Evolutionary conservation across 768 basidiomycete genomes (phyloP).

Genomic region (Leccinum obscurum): DNA sequence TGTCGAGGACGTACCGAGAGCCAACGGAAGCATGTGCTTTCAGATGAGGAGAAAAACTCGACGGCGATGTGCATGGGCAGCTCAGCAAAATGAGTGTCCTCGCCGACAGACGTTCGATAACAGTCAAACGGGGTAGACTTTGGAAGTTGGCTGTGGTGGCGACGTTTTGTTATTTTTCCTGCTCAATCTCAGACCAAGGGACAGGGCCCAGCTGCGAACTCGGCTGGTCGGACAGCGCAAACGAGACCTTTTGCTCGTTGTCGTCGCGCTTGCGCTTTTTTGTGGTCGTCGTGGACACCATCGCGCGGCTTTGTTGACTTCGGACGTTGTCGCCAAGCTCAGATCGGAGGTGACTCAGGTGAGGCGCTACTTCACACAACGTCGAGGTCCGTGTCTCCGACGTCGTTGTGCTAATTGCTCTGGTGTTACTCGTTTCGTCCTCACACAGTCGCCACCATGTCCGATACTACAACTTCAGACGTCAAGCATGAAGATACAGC

Average conservation of each 20-base stretch:
- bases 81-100: conserved; percentile 33
- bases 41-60: conserved; percentile 73
- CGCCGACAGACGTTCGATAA: conserved; percentile 46
- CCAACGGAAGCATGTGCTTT: conserved; percentile 26
- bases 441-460: conserved; percentile 27
- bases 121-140: conserved; percentile 59
- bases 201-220: conserved; percentile 47
- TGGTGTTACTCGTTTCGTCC: conserved; percentile 25
- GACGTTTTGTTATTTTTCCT: conserved; percentile 4
- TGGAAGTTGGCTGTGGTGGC: conserved; percentile 32
- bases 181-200: conserved; percentile 32
- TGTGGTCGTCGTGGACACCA: conserved; percentile 27
- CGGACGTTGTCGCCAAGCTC: conserved; percentile 5
- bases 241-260: conserved; percentile 35
- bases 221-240: conserved; percentile 38
- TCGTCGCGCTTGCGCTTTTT: conserved; percentile 53
- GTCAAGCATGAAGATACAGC: conserved; percentile 12
- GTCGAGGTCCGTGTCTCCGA: conserved; percentile 22
- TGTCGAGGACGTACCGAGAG: no score
- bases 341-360: not conserved
- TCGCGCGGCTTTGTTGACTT: conserved; percentile 18
- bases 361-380: conserved; percentile 19
- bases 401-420: conserved; percentile 6
- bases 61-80: conserved; percentile 58
- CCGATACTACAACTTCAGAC: conserved; percentile 9